Evolutionary conservation across 2,329 filamentous ascomycete genomes (phyloP), one percentile per base, ranked within the genome.

Genomic region (Dactylellina parvicollis): DNA sequence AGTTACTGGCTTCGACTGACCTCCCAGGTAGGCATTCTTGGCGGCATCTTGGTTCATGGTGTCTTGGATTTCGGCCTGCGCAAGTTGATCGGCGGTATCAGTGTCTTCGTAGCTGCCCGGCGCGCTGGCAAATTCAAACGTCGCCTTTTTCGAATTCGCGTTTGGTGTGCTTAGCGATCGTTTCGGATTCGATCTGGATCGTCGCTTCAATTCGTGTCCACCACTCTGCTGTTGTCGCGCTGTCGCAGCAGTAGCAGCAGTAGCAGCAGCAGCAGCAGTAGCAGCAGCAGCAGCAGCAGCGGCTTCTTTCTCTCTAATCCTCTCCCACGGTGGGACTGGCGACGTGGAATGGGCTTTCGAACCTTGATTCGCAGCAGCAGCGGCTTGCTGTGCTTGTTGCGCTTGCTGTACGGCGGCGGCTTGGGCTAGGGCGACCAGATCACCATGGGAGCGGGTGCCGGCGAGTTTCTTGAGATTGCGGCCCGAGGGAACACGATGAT

Each of bases 381-480:
- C 59, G 9, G 38, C 40, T 44, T 54, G 36, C 34, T 72, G 67
- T 12, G 57, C 60, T 55, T 69, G 55, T 28, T 70, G 64, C 22
- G 54, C 44, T 50, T 73, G 69, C 36, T 67, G 60, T 30, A 52
- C 62, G 40, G 56, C 69, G 34, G 59, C 70, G 26, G 52, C 69
- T 52, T 72, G 59, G 54, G 69, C 69, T 73, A 73, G 40, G 42
- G 69, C 69, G 44, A 73, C 69, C 32, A 74, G 70, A 57, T 74
- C 70, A 62, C 70, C 62, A 59, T 74, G 70, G 34, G 70, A 74
- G 30, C 69, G 69, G 47, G 69, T 66, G 28, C 60, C 69, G 46
- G 67, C 67, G 18, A 74, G 70, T 47, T 74, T 74, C 52, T 74
- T 74, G 38, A 67, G 64, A 52, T 74, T 69, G 26, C 62, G 62